Percentiles rank a stretch among this genome's conserved stretches.
Evolutionary conservation across 768 basidiomycete species (phyloP).

Genomic region (Amyloporia xantha): DNA sequence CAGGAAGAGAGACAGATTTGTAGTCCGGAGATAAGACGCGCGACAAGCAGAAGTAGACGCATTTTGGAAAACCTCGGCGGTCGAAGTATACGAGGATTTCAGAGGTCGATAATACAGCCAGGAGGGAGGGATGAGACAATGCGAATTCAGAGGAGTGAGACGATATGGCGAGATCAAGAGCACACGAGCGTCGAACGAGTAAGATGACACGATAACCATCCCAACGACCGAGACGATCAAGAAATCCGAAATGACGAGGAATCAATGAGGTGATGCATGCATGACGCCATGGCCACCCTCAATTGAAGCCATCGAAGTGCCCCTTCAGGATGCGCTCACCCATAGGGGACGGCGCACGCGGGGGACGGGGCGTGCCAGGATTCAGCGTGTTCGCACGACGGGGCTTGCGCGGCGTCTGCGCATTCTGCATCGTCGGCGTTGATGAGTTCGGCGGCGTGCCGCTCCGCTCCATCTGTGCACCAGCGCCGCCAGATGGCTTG

Average conservation of each 20-base stretch:
- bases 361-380: slow-evolving; percentile 39
- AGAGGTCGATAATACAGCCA: too few relatives aligned
- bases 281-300: slow-evolving; percentile 14
- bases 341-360: slow-evolving; percentile 75
- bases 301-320: slow-evolving; percentile 88
- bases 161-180: too few relatives aligned
- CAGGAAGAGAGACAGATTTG: too few relatives aligned
- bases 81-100: too few relatives aligned
- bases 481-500: slow-evolving; percentile 7
- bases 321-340: slow-evolving; percentile 88
- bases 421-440: too few relatives aligned
- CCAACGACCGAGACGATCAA: background rate
- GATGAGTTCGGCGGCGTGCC: slow-evolving; percentile 14
- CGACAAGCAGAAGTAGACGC: too few relatives aligned
- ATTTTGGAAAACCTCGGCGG: too few relatives aligned
- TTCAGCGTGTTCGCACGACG: slow-evolving; percentile 57
- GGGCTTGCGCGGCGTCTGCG: slow-evolving; percentile 25
- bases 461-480: slow-evolving; percentile 7
- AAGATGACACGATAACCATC: too few relatives aligned
- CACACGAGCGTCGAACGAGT: too few relatives aligned
- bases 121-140: too few relatives aligned
- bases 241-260: background rate
- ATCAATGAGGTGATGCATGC: background rate
- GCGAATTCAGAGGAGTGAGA: too few relatives aligned
- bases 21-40: too few relatives aligned